Evolutionary conservation across 225 moss, liverwort and hornwort genomes (phyloP), one percentile per base, ranked within the genome.

Genomic region (Marchantia polymorpha): DNA sequence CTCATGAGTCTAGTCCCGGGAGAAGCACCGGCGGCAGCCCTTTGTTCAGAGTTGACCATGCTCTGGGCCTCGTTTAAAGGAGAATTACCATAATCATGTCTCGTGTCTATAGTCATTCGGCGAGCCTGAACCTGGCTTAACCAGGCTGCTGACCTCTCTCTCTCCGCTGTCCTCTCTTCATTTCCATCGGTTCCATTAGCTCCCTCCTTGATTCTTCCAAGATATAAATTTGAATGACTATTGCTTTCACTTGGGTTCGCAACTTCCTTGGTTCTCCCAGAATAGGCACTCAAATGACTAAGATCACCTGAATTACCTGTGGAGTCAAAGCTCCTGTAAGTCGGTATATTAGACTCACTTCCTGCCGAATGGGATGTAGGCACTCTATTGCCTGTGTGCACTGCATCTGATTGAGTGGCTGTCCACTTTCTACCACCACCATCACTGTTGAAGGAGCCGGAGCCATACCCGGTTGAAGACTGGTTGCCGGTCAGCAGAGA

Each of bases 351-450:
- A 19, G 81, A 79, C 50, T 87, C 90, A 52, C 80, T 78, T 74
- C 82, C 72, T 72, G 84, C 82, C 71, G 87, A 72, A 51, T 85
- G 85, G 59, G 69, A 59, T 73, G 69, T 11, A 17, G 78, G 81
- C 67, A 88, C 83, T 78, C 84, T 87, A 83, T 67, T 83, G 77
- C 89, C 82, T 47, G 86, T 78, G 75, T 74, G 81, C 72, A 87
- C 84, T 48, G 86, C 56, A 78, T 92, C 92, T 75, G 83, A 84
- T 72, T 90, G 90, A 54, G 73, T 75, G 49, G 80, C 76, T 85
- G 69, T 82, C 86, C 86, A 88, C 79, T 91, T 95, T 82, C 88
- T 86, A 76, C 83, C 84, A 69, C 86, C 73, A 77, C 86, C 73
- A 73, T 87, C 79, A 69, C 67, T 74, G 55, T 74, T 85, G 77